phyloP scores from a whole-genome alignment of 441 rosid genomes.

The Corymbia calophylla region DNA sequence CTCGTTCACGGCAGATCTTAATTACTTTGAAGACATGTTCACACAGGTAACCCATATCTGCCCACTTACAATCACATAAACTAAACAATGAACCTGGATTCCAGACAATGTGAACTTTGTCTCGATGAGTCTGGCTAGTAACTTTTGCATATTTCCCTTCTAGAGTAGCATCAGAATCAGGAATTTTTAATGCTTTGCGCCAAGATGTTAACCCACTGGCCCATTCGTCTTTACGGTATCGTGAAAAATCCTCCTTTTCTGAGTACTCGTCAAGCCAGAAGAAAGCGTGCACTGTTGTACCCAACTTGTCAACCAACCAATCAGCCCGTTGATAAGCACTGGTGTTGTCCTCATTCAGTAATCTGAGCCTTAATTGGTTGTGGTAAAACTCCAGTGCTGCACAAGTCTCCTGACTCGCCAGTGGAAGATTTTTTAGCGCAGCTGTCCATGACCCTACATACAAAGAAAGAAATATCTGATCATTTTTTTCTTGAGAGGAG shows the following conservation, averaged over 20 bases:
- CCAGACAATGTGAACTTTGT: slow-evolving; percentile 47
- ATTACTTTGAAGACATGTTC: slow-evolving; percentile 66
- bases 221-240: slow-evolving; percentile 92
- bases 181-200: slow-evolving; percentile 65
- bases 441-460: slow-evolving; percentile 55
- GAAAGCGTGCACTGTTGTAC: slow-evolving; percentile 81
- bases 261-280: slow-evolving; percentile 95
- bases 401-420: slow-evolving; percentile 83
- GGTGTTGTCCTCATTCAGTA: slow-evolving; percentile 60
- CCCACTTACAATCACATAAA: slow-evolving; percentile 73
- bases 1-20: slow-evolving; percentile 26
- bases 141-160: slow-evolving; percentile 54
- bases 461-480: neutral
- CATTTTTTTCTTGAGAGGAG: neutral
- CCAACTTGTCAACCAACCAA: slow-evolving; percentile 92
- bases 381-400: slow-evolving; percentile 91
- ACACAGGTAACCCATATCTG: slow-evolving; percentile 73
- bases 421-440: slow-evolving; percentile 52
- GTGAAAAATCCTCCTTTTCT: slow-evolving; percentile 61
- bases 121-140: slow-evolving; percentile 39
- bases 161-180: slow-evolving; percentile 47
- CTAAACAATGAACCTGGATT: slow-evolving; percentile 77
- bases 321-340: slow-evolving; percentile 66
- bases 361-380: slow-evolving; percentile 65
- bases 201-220: slow-evolving; percentile 76